Evolutionary conservation across 2,329 filamentous ascomycete genomes (phyloP).

Genomic region (Ceratocystis diversiconidia): DNA sequence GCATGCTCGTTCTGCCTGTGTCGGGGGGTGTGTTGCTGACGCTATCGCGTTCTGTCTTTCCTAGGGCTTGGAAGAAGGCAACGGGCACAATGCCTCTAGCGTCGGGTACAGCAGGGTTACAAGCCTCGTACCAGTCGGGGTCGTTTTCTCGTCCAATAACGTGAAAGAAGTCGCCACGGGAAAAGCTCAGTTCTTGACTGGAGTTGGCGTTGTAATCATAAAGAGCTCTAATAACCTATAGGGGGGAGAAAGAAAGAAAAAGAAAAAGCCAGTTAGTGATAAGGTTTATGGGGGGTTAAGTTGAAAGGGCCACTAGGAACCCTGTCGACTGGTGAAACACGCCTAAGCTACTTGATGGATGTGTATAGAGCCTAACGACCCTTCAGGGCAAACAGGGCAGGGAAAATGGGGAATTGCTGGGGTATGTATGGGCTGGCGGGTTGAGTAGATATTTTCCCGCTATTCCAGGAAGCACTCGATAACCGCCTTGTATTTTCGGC

Average conservation of each 20-base stretch:
- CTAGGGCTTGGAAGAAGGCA: conserved; percentile 80
- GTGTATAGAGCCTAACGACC: background rate
- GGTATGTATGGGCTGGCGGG: background rate
- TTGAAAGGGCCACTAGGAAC: background rate
- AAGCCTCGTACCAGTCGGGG: conserved; percentile 93
- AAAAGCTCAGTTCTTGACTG: conserved; percentile 73
- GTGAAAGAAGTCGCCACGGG: conserved; percentile 93
- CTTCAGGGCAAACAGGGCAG: background rate
- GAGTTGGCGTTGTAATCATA: conserved; percentile 78
- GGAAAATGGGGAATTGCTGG: background rate
- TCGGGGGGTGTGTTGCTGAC: conserved; percentile 39
- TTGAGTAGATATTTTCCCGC: background rate
- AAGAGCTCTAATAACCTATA: conserved; percentile 85
- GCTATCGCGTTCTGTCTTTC: conserved; percentile 84
- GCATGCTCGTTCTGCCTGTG: conserved; percentile 34
- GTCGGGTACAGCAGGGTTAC: conserved; percentile 78
- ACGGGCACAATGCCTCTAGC: conserved; percentile 87
- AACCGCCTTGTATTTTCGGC: background rate
- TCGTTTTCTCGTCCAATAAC: conserved; percentile 94
- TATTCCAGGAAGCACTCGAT: background rate
- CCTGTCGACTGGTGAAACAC: conserved; percentile 12
- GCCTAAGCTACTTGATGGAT: background rate
- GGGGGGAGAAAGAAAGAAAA: conserved; percentile 8
- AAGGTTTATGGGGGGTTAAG: background rate
- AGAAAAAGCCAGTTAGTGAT: conserved; percentile 13